Evolutionary conservation across 2,329 filamentous ascomycete species (phyloP), one percentile per base, ranked within the genome.

Genomic region (Aspergillus novoparasiticus): DNA sequence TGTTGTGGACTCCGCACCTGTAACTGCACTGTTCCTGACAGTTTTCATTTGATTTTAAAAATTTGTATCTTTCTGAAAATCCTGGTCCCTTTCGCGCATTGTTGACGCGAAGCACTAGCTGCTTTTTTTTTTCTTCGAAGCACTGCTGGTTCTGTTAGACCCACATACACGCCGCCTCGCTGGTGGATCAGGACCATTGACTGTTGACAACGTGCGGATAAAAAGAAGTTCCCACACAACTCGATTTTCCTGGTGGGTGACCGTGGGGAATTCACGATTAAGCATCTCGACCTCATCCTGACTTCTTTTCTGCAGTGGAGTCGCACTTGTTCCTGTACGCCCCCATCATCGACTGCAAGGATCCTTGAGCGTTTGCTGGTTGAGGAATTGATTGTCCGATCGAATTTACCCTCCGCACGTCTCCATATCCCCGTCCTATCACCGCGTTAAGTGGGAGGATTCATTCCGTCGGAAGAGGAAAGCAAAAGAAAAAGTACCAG

Each of bases 171-270:
- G 75, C 73, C 72, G 72, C 73, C 73, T 75, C 71, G 66, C 68
- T 73, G 71, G 76, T 78, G 76, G 76, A 78, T 77, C 75, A 75
- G 69, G 73, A 73, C 72, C 73, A 74, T 75, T 71, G 69, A 72
- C 70, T 71, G 66, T 71, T 73, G 69, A 76, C 75, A 76, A 76
- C 76, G 75, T 77, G 76, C 76, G 75, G 76, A 77, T 78, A 77
- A 76, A 73, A 72, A 73, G 65, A 72, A 74, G 72, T 76, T 76
- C 72, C 75, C 76, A 77, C 74, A 75, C 72, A 70, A 72, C 71
- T 74, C 64, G 64, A 68, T 72, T 71, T 66, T 70, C 64, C 70
- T 75, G 72, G 75, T 77, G 75, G 75, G 73, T 75, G 73, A 73
- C 75, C 76, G 75, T 78, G 76, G 76, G 75, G 76, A 78, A 73